Evolutionary conservation across 139 green algal species (phyloP).

Genomic region (Nannochloris sp.): DNA sequence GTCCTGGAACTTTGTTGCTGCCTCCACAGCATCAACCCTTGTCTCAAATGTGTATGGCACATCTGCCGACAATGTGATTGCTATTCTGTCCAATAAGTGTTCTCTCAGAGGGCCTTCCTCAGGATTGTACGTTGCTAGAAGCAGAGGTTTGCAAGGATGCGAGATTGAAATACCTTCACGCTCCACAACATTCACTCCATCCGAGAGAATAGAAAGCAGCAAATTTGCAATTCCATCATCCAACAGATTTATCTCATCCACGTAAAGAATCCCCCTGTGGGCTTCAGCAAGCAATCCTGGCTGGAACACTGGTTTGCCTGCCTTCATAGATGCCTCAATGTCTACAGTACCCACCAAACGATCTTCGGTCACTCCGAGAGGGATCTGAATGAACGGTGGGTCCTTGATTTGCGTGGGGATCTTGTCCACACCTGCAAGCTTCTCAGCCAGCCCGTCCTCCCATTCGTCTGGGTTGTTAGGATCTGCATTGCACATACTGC

Average conservation of each 20-base stretch:
- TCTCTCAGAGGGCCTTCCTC: slow-evolving; percentile 91
- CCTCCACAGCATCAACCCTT: slow-evolving; percentile 71
- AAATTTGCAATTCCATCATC: slow-evolving; percentile 98
- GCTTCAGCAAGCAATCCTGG: slow-evolving; percentile 92
- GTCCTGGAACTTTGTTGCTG: slow-evolving; percentile 59
- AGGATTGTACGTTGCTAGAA: slow-evolving; percentile 98
- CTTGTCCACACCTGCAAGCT: slow-evolving; percentile 27
- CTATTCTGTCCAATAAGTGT: slow-evolving; percentile 97
- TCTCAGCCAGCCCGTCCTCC: slow-evolving; percentile 73
- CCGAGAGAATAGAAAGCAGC: slow-evolving; percentile 88
- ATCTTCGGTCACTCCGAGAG: slow-evolving; percentile 97
- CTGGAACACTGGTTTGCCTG: slow-evolving; percentile 96
- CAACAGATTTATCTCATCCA: slow-evolving; percentile 97
- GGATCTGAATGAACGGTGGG: slow-evolving; percentile 94
- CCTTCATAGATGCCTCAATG: slow-evolving; percentile 95
- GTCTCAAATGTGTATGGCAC: slow-evolving; percentile 66
- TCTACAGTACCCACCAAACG: slow-evolving; percentile 96
- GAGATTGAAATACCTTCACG: slow-evolving; percentile 91
- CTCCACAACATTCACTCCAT: slow-evolving; percentile 95
- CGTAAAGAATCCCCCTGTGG: slow-evolving; percentile 84
- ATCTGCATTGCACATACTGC: slow-evolving; percentile 88
- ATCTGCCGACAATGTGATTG: slow-evolving; percentile 83
- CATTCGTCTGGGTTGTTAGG: slow-evolving; percentile 73
- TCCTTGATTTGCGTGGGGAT: slow-evolving; percentile 45
- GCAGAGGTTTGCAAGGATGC: slow-evolving; percentile 89